phyloP scores from a whole-genome alignment of 192 early-diverging fungal genomes.

The Gaertneriomyces semiglobifer region DNA sequence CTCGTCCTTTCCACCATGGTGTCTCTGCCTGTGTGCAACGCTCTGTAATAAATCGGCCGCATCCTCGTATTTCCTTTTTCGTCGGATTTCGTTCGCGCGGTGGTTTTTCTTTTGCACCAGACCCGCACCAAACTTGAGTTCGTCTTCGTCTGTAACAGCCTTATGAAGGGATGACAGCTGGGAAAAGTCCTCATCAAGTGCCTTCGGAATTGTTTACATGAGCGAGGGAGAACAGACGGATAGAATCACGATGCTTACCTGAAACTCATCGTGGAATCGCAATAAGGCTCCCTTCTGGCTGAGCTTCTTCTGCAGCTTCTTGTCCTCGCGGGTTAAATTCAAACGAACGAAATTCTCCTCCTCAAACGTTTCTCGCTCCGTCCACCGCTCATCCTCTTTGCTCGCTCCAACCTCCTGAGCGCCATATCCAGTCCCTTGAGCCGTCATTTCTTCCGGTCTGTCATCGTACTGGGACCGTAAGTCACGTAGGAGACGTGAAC shows the following conservation, averaged over 20 bases:
- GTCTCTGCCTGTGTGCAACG: neutral
- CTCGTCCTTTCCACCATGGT: constrained; percentile 7
- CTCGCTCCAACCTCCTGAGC: constrained; percentile 53
- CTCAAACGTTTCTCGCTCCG: constrained; percentile 72
- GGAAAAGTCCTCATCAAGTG: constrained; percentile 29
- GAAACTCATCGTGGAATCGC: constrained; percentile 81
- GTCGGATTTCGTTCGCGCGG: constrained; percentile 17
- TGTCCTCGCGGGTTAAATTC: constrained; percentile 68
- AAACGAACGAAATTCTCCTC: constrained; percentile 87
- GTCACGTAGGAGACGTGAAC: constrained; percentile 82
- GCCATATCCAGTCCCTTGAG: constrained; percentile 69
- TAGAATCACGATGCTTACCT: constrained; percentile 37
- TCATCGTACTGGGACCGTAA: constrained; percentile 79
- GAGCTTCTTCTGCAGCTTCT: constrained; percentile 47
- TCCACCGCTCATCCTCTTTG: constrained; percentile 53
- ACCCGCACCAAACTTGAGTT: neutral
- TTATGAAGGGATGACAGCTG: constrained; percentile 23
- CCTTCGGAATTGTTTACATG: constrained; percentile 1
- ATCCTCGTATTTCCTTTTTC: constrained; percentile 29
- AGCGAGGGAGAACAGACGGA: neutral
- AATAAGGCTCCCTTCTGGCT: constrained; percentile 49
- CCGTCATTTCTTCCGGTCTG: constrained; percentile 73
- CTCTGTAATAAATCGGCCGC: constrained; percentile 22
- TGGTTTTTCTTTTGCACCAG: constrained; percentile 13
- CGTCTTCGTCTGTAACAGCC: constrained; percentile 25